Percentiles rank a stretch among this genome's conserved stretches.
phyloP scores from a whole-genome alignment of 1,284 basidiomycete genomes.

The Pyrrhoderma noxium region DNA sequence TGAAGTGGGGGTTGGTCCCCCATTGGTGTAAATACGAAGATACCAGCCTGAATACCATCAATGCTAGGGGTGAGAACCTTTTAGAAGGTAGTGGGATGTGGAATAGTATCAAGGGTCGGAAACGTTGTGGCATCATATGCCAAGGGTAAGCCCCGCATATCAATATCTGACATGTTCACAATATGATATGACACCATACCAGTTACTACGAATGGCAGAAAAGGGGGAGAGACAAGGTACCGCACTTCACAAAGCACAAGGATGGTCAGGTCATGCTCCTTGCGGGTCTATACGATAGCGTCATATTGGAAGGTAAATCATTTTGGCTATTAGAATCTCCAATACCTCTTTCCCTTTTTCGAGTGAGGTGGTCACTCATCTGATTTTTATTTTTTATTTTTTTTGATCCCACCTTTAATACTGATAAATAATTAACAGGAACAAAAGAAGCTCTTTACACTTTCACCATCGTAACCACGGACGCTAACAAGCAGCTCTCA shows the following conservation, averaged over 20 bases:
- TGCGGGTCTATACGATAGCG: slow-evolving; percentile 83
- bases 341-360: slow-evolving; percentile 8
- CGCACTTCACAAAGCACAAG: slow-evolving; percentile 72
- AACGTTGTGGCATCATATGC: slow-evolving; percentile 73
- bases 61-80: slow-evolving; percentile 82
- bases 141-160: slow-evolving; percentile 66
- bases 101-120: slow-evolving; percentile 70
- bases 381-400: no score
- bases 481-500: slow-evolving; percentile 54
- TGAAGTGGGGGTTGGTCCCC: slow-evolving; percentile 90
- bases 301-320: slow-evolving; percentile 55
- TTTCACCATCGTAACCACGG: slow-evolving; percentile 86
- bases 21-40: slow-evolving; percentile 77
- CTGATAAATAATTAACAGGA: slow-evolving; percentile 29
- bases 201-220: slow-evolving; percentile 92
- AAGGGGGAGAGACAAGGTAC: slow-evolving; percentile 69
- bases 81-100: slow-evolving; percentile 73
- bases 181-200: slow-evolving; percentile 7
- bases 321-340: no score
- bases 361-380: slow-evolving; percentile 2
- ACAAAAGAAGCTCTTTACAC: slow-evolving; percentile 62
- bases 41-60: slow-evolving; percentile 74
- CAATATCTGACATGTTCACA: slow-evolving; percentile 12
- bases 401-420: no score
- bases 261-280: slow-evolving; percentile 72